Base-by-base conservation (phyloP, 257 asterid species). In the Solanum tacnaense region DNA sequence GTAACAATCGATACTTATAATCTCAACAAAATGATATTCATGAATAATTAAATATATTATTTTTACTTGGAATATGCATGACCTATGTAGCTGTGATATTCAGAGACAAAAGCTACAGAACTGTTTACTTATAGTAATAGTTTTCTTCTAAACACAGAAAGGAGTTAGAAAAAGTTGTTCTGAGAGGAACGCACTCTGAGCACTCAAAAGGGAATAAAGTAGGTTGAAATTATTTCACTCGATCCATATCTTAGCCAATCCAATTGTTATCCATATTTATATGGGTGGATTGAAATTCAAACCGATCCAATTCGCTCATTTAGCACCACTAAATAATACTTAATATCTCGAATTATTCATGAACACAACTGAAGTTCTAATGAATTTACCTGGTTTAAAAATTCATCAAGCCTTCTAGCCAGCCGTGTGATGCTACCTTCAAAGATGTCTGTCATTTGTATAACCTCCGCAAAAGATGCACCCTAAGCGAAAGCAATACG, bases 331-430 rank as follows among this genome's bases (percentile, higher is more conserved):
- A 21, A 58, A 27, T 58, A 27, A 76, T 44, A 78, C 35, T 13
- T 78, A 25, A 79, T 79, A 25, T 44, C 84, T 79, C 3, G 16
- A 41, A 79, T 25, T 79, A 79, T 79, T 79, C 65, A 78, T 25
- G 18, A 41, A 79, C 67, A 44, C 25, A 13, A 25, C 84, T 44
- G 84, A 79, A 25, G 67, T 41, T 79, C 65, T 27, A 25, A 44
- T 27, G 56, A 38, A 16, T 29, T 86, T 91, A 96, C 98, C 98
- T 96, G 99, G 89, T 96, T 97, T 88, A 96, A 90, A 91, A 97
- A 97, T 90, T 97, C 99, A 91, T 97, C 98, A 41, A 97, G 98
- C 92, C 99, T 91, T 93, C 98, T 93, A 49, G 96, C 96, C 68
- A 91, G 91, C 78, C 99, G 92, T 89, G 95, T 96, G 89, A 97